Base-by-base conservation (phyloP, 2,329 filamentous ascomycete species). In the Mariannaea sp. region DNA sequence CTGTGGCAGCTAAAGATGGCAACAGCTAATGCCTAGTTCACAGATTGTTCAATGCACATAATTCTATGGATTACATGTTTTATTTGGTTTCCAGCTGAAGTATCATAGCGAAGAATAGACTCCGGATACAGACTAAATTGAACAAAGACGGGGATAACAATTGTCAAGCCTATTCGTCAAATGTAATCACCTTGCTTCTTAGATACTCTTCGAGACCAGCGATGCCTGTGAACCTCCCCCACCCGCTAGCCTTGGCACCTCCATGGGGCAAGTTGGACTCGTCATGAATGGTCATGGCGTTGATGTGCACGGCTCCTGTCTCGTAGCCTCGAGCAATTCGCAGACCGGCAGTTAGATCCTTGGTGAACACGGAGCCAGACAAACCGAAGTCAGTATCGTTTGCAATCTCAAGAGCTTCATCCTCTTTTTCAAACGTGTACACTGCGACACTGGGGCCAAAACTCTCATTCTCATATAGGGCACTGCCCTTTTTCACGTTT, bases 321-420 rank as follows among this genome's bases (percentile, higher is more conserved):
- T 92, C 83, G 50, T 88, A 81, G 49, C 76, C 74, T 59, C 73
- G 77, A 2, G 85, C 84, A 9, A 88, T 69, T 7, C 79, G 73
- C 59, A 88, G 65, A 0, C 77, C 85, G 24, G 76, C 73, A 39
- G 76, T 71, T 46, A 92, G 70, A 65, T 89, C 84, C 62, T 80
- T 74, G 0, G 88, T 90, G 69, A 90, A 94, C 3, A 94, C 80
- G 0, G 88, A 81, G 3, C 83, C 79, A 3, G 79, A 77, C 5
- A 95, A 80, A 2, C 89, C 89, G 67, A 91, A 93, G 48, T 90
- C 87, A 4, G 86, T 90, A 62, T 92, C 88, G 67, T 94, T 94
- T 7, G 89, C 89, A 19, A 93, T 74, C 19, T 76, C 73, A 16
- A 93, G 69, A 0, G 88, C 89, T 59, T 91, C 86, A 20, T 90